Percentiles rank a stretch among this genome's conserved stretches.
phyloP scores from a whole-genome alignment of 2,329 filamentous ascomycete genomes.

The Microdochium trichocladiopsis region DNA sequence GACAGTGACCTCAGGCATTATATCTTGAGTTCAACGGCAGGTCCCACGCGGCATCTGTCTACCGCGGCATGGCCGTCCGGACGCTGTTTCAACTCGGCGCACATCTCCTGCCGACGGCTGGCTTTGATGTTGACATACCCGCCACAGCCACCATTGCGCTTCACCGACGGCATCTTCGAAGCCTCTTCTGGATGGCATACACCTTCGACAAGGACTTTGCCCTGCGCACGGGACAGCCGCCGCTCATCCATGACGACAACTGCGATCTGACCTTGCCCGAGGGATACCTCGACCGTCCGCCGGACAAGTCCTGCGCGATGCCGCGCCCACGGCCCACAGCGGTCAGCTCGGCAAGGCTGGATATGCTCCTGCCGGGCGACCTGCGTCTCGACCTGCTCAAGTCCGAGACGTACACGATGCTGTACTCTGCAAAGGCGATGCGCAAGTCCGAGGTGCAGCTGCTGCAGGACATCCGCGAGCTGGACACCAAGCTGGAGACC shows the following conservation, averaged over 20 bases:
- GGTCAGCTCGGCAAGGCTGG: too few relatives aligned
- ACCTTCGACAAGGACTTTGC: conserved; percentile 48
- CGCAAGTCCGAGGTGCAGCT: conserved; percentile 47
- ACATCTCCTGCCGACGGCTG: too few relatives aligned
- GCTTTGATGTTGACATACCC: conserved; percentile 18
- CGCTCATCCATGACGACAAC: conserved; percentile 39
- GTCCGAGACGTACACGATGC: conserved; percentile 34
- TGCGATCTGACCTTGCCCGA: conserved; percentile 44
- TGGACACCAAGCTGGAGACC: conserved; percentile 47
- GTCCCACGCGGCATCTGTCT: too few relatives aligned
- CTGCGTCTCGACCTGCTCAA: conserved; percentile 43
- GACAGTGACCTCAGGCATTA: too few relatives aligned
- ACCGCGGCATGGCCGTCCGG: too few relatives aligned
- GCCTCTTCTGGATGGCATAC: conserved; percentile 43
- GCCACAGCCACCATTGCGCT: neutral
- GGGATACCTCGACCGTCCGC: conserved; percentile 14
- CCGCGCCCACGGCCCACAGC: too few relatives aligned
- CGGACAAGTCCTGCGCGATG: neutral
- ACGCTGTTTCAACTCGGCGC: too few relatives aligned
- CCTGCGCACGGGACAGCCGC: conserved; percentile 44
- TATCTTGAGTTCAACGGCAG: too few relatives aligned
- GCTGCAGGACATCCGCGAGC: conserved; percentile 44
- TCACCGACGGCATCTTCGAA: conserved; percentile 23
- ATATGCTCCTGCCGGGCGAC: conserved; percentile 36
- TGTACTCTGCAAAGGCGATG: conserved; percentile 41